Evolutionary conservation across 1,284 basidiomycete genomes (phyloP).

Genomic region (Trichosporon inkin): DNA sequence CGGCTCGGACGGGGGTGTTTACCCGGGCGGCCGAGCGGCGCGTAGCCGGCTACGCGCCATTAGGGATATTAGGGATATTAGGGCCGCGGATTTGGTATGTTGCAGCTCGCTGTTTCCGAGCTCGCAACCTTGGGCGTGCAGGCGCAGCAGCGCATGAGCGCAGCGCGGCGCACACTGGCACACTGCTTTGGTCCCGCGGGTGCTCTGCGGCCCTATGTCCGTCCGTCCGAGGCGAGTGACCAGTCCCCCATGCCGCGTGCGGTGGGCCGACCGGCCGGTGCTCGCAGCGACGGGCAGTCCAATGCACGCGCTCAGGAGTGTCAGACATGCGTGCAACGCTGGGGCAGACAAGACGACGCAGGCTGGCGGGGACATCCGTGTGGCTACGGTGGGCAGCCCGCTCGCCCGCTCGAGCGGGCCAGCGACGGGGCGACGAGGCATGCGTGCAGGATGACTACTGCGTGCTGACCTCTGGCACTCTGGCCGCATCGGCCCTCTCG

Average conservation of each 20-base stretch:
- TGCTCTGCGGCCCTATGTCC: background rate
- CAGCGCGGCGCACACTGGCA: no score
- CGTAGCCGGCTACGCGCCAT: background rate
- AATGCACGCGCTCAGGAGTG: no score
- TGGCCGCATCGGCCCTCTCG: no score
- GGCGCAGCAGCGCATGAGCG: no score
- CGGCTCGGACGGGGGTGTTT: constrained; percentile 3
- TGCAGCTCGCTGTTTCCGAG: background rate
- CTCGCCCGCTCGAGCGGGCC: no score
- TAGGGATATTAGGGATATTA: background rate
- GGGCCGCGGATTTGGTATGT: constrained; percentile 6
- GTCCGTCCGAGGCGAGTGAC: constrained; percentile 1
- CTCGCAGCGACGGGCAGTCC: no score
- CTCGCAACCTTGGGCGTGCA: background rate
- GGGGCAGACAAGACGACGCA: no score
- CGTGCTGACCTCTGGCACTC: no score
- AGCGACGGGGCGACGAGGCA: no score
- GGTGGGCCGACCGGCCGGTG: no score
- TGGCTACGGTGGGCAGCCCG: background rate
- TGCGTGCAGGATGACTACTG: no score
- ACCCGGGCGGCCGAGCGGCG: constrained; percentile 4
- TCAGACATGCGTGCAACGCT: background rate
- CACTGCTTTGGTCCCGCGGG: background rate
- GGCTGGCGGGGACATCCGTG: no score
- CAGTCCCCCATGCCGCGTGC: background rate